Evolutionary conservation across 106 monocot genomes (phyloP).

Genomic region (Acanthochlamys bracteata): DNA sequence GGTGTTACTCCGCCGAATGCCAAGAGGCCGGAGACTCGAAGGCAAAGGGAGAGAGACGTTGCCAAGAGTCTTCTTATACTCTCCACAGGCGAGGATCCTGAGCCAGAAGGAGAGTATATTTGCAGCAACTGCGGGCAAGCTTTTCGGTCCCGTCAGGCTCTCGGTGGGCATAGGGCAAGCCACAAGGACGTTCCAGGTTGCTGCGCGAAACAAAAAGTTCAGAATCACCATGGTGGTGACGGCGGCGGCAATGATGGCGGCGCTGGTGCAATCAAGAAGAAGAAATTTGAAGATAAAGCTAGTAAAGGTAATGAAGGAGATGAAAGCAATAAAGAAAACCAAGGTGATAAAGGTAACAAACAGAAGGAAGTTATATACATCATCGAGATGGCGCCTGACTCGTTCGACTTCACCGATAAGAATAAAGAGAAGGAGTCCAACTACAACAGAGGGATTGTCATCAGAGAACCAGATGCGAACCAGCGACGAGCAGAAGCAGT

Average conservation of each 20-base stretch:
- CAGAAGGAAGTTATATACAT: too few relatives aligned
- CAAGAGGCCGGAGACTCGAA: not conserved
- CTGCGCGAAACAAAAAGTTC: not conserved
- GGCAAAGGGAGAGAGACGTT: not conserved
- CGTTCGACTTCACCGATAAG: too few relatives aligned
- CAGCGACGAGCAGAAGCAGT: too few relatives aligned
- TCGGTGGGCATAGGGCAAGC: conserved; percentile 27
- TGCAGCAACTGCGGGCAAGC: not conserved
- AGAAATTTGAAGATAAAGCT: not conserved
- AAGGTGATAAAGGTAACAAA: too few relatives aligned
- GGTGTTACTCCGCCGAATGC: not conserved
- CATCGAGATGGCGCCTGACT: too few relatives aligned
- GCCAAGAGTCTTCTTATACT: not conserved
- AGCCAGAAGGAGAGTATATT: not conserved
- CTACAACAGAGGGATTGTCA: too few relatives aligned
- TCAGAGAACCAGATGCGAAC: too few relatives aligned
- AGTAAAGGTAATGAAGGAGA: not conserved
- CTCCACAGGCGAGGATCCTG: not conserved
- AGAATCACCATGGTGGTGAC: too few relatives aligned
- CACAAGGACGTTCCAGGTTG: conserved; percentile 21
- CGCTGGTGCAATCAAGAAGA: not conserved
- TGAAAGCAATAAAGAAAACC: not conserved
- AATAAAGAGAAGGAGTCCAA: too few relatives aligned
- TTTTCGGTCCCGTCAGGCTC: conserved; percentile 17
- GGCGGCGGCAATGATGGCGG: not conserved